Evolutionary conservation across 495 filamentous ascomycete species (phyloP), one percentile per base, ranked within the genome.

Genomic region (Neurospora tetraspora): DNA sequence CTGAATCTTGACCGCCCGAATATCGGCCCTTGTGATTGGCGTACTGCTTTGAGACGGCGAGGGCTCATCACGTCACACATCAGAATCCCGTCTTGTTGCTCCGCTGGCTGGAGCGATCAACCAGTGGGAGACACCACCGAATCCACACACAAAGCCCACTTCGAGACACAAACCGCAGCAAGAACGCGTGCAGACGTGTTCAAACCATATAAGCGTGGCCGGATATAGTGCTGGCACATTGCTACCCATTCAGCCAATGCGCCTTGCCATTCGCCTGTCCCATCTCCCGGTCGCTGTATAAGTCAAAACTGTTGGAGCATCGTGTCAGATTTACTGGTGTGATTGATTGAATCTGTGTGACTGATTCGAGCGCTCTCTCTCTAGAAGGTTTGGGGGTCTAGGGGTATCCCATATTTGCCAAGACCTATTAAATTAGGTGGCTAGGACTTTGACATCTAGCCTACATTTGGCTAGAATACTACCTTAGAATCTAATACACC

Each of bases 1-100:
- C 39, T 37, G 47, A 31, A 65, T 36, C 42, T 45, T 72, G 71
- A 76, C 72, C 70, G 74, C 73, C 70, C 71, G 39, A 53, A 34
- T 70, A 43, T 74, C 42, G 37, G 7, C 16, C 34, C 5, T 1
- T 45, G 14, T 79, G 76, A 80, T 80, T 80, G 76, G 78, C 39
- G 20, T 27, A 34, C 40, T 36, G 14, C 27, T 69, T 40, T 68
- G 36, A 65, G 74, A 73, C 71, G 71, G 69, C 71, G 61, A 47
- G 45, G 43, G 42, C 38, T 72, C 76, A 59, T 53, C 61, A 75
- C 73, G 73, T 75, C 73, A 75, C 73, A 77, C 27, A 68, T 39
- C 23, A 65, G 53, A 61, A 61, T 61, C 23, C 53, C 53, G 53
- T 65, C 27, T 65, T 65, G 53, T 65, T 65, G 53, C 31, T 65